These are phyloP conservation scores for Angophora floribunda DNA, from an alignment of 345 rosid genomes.

Conservation along the genomic window DNA sequence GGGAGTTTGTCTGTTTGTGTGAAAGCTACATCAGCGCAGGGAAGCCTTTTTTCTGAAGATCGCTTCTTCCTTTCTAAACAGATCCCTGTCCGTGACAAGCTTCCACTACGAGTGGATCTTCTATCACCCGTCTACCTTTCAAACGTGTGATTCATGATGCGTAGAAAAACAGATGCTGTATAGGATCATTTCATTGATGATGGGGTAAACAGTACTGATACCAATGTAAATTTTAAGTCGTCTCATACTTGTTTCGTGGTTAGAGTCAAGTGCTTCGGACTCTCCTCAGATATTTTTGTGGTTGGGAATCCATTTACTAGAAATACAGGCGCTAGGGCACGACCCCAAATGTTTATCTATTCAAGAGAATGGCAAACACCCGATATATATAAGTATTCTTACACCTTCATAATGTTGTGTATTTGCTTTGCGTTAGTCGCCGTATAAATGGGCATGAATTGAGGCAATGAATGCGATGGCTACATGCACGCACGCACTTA, in stretches of 20 bases:
- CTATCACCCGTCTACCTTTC: background rate
- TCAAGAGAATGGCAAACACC: background rate
- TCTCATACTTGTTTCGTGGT: background rate
- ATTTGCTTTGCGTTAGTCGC: rapidly evolving
- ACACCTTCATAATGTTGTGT: background rate
- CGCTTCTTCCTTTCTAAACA: background rate
- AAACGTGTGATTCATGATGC: background rate
- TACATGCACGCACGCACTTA: background rate
- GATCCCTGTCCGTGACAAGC: background rate
- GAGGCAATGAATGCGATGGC: background rate
- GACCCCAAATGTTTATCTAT: background rate
- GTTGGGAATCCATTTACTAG: background rate
- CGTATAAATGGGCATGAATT: background rate
- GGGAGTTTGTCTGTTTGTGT: background rate
- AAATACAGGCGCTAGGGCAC: background rate
- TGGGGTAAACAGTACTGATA: background rate
- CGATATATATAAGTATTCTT: background rate
- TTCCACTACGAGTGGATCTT: background rate
- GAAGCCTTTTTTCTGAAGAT: background rate
- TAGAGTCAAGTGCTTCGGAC: background rate
- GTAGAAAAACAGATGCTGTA: background rate
- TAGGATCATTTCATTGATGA: background rate
- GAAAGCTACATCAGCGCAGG: background rate
- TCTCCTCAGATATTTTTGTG: background rate
- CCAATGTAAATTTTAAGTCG: background rate